phyloP scores from a whole-genome alignment of 2,329 filamentous ascomycete species.

The Sporothrix variecibatus region DNA sequence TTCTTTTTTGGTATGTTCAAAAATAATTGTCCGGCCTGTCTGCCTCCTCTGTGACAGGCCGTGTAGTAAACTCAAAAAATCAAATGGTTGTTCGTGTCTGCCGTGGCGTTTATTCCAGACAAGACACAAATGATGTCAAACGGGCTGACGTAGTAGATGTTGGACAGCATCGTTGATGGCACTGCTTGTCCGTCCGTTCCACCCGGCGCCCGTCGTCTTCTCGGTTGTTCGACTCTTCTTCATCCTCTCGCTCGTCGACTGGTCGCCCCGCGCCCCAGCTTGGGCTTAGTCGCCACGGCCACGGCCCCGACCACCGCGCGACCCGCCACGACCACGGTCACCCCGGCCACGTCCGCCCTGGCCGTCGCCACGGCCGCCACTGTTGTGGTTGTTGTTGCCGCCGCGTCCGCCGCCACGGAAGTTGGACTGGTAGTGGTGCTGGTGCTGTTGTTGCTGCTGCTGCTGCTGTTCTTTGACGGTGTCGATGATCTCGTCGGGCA shows the following conservation, averaged over 20 bases:
- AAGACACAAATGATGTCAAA: not conserved
- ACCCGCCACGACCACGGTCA: conserved; percentile 56
- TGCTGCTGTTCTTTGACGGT: conserved; percentile 90
- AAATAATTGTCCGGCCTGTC: conserved; percentile 19
- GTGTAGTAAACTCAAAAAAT: conserved; percentile 24
- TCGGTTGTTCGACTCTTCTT: not conserved
- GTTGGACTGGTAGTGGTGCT: conserved; percentile 43
- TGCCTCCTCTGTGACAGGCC: conserved; percentile 17
- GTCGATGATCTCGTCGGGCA: conserved; percentile 96
- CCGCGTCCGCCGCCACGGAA: conserved; percentile 62
- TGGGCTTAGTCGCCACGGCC: conserved; percentile 35
- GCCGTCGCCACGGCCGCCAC: conserved; percentile 58
- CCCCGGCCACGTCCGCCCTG: conserved; percentile 49
- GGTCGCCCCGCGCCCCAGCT: too few species aligned
- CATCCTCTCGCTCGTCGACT: too few species aligned
- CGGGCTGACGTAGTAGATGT: not conserved
- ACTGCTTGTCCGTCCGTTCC: not conserved
- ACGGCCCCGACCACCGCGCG: conserved; percentile 42
- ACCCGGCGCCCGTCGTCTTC: not conserved
- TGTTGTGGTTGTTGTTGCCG: conserved; percentile 55
- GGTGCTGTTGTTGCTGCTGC: conserved; percentile 59
- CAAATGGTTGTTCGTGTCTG: not conserved
- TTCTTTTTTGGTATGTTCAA: conserved; percentile 14
- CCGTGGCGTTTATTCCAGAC: not conserved
- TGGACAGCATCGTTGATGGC: too few species aligned